A percentile compares a stretch with the other conserved stretches of the same genome.
These are phyloP conservation scores for Sophora flavescens DNA, from an alignment of 306 rosid species.

Conservation along the genomic window DNA sequence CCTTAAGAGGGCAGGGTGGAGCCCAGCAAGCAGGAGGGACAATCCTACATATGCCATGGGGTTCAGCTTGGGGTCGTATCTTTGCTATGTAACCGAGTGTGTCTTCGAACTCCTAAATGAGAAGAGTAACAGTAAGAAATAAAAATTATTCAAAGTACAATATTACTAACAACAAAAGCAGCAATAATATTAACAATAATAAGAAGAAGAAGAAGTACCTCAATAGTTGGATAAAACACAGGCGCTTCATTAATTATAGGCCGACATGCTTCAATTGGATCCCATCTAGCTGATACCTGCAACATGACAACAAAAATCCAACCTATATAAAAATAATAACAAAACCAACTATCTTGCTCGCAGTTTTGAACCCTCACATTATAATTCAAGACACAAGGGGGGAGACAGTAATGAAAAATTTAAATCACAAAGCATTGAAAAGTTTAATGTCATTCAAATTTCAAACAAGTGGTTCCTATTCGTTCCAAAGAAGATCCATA, in stretches of 20 bases:
- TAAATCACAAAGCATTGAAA: background rate
- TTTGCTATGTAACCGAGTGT: constrained; percentile 86
- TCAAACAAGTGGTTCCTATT: constrained; percentile 19
- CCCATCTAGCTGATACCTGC: constrained; percentile 87
- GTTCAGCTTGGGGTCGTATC: constrained; percentile 80
- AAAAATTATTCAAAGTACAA: constrained; percentile 30
- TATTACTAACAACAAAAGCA: constrained; percentile 5
- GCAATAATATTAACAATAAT: background rate
- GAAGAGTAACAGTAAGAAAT: constrained; percentile 31
- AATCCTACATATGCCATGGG: constrained; percentile 92
- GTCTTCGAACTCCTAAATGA: constrained; percentile 81
- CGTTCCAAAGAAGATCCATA: background rate
- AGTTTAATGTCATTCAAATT: constrained; percentile 16
- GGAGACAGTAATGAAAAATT: background rate
- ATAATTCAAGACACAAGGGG: background rate
- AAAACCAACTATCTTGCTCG: background rate
- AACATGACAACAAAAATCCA: constrained; percentile 40
- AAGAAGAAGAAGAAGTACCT: constrained; percentile 56
- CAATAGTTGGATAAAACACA: constrained; percentile 80
- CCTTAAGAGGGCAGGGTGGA: constrained; percentile 94
- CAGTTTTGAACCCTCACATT: constrained; percentile 4
- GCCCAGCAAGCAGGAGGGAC: constrained; percentile 92
- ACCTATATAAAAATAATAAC: constrained; percentile 27
- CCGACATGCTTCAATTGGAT: constrained; percentile 73
- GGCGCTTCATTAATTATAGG: constrained; percentile 88